Conservation (phyloP, 169 alveolate genomes). For the Eimeria nieschulzi region DNA sequence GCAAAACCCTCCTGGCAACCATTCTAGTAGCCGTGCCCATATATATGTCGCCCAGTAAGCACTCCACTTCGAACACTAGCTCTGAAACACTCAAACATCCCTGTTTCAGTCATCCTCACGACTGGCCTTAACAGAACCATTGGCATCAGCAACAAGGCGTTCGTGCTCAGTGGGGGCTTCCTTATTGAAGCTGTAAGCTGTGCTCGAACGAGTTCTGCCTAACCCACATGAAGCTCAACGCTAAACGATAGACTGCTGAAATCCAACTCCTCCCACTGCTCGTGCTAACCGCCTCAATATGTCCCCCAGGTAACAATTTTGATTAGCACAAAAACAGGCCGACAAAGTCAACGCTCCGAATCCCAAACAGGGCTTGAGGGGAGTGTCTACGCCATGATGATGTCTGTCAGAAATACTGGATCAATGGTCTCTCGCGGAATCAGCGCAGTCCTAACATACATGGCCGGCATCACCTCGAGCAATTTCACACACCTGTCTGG, state of each 20-base stretch:
- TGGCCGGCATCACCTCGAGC: constrained; percentile 90
- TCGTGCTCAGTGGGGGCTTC: constrained; percentile 92
- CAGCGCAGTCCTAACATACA: constrained; percentile 92
- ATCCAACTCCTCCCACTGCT: constrained; percentile 94
- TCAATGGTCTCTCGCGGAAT: constrained; percentile 89
- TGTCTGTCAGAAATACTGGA: constrained; percentile 94
- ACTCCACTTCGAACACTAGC: not conserved
- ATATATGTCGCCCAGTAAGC: constrained; percentile 75
- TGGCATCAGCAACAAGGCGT: constrained; percentile 91
- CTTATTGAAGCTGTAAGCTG: constrained; percentile 92
- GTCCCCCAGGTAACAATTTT: constrained; percentile 87
- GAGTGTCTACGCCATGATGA: constrained; percentile 94
- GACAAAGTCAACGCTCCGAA: not conserved
- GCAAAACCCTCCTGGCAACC: constrained; percentile 89
- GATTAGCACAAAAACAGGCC: not conserved
- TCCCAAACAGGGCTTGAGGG: constrained; percentile 93
- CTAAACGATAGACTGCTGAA: constrained; percentile 81
- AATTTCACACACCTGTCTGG: constrained; percentile 91
- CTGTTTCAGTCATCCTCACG: constrained; percentile 87
- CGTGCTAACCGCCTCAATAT: constrained; percentile 92
- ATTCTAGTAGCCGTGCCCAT: constrained; percentile 89
- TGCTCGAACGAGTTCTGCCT: constrained; percentile 48
- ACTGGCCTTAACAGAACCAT: constrained; percentile 87
- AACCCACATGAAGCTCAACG: not conserved
- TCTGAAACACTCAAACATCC: constrained; percentile 35